Base-by-base conservation (phyloP, 768 basidiomycete genomes). In the Crucibulum laeve region DNA sequence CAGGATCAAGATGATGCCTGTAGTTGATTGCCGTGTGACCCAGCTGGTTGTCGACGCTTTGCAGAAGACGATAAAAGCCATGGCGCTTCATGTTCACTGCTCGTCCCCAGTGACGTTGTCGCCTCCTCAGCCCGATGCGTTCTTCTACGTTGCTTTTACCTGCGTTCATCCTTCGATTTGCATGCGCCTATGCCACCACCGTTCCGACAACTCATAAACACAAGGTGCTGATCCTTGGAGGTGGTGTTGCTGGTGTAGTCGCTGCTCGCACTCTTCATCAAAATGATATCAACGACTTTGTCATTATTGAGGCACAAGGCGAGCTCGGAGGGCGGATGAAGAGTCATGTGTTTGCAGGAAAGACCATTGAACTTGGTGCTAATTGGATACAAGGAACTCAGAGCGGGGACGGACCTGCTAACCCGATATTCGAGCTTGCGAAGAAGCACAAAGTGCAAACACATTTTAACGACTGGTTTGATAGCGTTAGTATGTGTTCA, bases 281-380 rank as follows among this genome's bases (percentile, higher is more conserved):
- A 37, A 61, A 69, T 18, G 78, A 77, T 4, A 69, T 83, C 49
- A 48, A 70, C n/a, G 67, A 81, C 53, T 83, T 81, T 53, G 55
- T 80, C 42, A 67, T 87, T 37, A 53, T 86, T 17, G 84, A 86
- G 43, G 84, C 71, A 1, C 68, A 74, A n/a, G 43, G 54, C 17
- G 73, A 76, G 52, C 67, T 85, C 0, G 84, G 84, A 2, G 84
- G 83, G 21, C 71, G 84, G 10, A 70, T 85, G 73, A 70, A 63
- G 48, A 69, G 68, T 45, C 57, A 58, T 32, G 28, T 56, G 0
- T 76, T 84, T 46, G 80, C 72, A 14, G 62, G 71, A 23, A 62
- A 64, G 47, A 68, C 69, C 1, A 59, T 86, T 22, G 83, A 87
- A 56, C 56, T 69, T 22, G 80, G 79, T 32, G 69, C 82, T 5